These are phyloP conservation scores for Coemansia pectinata DNA, from an alignment of 192 early-diverging fungal species.

Conservation along the genomic window DNA sequence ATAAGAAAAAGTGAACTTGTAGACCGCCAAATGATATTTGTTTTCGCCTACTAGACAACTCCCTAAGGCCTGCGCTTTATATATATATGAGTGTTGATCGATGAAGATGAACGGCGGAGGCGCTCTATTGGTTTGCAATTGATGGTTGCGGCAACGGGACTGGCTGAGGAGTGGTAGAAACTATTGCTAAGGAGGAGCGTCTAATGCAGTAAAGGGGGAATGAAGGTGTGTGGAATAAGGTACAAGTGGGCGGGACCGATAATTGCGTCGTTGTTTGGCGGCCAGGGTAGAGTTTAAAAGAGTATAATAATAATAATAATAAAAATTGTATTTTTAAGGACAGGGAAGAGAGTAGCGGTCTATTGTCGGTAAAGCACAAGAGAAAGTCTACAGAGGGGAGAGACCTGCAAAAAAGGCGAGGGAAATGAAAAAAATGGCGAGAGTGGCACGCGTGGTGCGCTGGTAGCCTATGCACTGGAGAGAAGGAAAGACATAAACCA, in stretches of 20 bases:
- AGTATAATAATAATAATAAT: slow-evolving; percentile 18
- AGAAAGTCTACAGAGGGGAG: slow-evolving; percentile 25
- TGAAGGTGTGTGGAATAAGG: background rate
- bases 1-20: background rate
- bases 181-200: background rate
- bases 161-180: slow-evolving; percentile 7
- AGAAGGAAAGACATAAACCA: background rate
- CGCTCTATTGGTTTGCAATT: background rate
- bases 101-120: background rate
- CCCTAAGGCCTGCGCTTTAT: background rate
- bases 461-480: slow-evolving; percentile 2
- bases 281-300: background rate
- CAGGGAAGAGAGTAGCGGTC: slow-evolving; percentile 4
- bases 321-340: slow-evolving; percentile 8
- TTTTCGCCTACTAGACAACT: background rate
- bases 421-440: slow-evolving; percentile 1
- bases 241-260: background rate
- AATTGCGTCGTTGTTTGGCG: slow-evolving; percentile 7
- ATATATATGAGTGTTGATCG: background rate
- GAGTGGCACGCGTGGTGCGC: background rate
- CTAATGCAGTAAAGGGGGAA: slow-evolving; percentile 13
- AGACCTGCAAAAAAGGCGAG: background rate
- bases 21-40: background rate
- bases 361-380: slow-evolving; percentile 26
- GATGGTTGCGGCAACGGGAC: background rate